Evolutionary conservation across 2,329 filamentous ascomycete species (phyloP), one percentile per base, ranked within the genome.

Genomic region (Exserohilum rostratum): DNA sequence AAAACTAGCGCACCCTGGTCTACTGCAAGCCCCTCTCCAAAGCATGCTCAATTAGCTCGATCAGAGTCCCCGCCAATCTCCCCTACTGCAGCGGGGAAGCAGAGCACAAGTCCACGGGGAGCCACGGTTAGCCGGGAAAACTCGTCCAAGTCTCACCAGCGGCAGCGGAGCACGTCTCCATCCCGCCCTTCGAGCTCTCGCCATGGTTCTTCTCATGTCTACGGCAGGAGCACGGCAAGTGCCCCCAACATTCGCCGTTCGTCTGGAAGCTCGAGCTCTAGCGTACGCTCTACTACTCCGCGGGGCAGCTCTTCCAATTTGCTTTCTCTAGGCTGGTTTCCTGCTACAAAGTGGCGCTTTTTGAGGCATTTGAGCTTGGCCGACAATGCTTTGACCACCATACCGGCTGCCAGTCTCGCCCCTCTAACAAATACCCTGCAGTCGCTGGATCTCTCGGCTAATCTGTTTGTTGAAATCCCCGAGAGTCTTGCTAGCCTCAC

Each of bases 271-370:
- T 98, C 93, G 1, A 90, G 95, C 68, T 97, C 93, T 69, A 88
- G 77, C 76, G 88, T 78, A 12, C 78, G 80, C 33, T 85, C 83
- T 7, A 78, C 77, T 37, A 81, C 81, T 25, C 80, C 80, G 22
- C 73, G 80, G 60, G 87, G 88, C 42, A 96, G 92, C 76, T 87
- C 89, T 13, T 89, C 90, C 1, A 96, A 95, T 65, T 81, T 96
- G 1, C 78, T 93, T 45, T 81, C 85, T 12, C 82, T 87, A 71
- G 87, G 88, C 34, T 83, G 88, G 55, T 81, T 98, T 13, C 91
- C 93, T 37, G 79, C 90, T 0, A 90, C 89, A 1, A 98, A 98
- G 76, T 99, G 95, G 95, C 87, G 93, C 53, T 96, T 98, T 75
- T 78, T 99, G 68, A 89, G 90, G 70, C 93, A 98, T 77, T 82